Evolutionary conservation across 306 rosid species (phyloP), one percentile per base, ranked within the genome.

Genomic region (Prunus dulcis): DNA sequence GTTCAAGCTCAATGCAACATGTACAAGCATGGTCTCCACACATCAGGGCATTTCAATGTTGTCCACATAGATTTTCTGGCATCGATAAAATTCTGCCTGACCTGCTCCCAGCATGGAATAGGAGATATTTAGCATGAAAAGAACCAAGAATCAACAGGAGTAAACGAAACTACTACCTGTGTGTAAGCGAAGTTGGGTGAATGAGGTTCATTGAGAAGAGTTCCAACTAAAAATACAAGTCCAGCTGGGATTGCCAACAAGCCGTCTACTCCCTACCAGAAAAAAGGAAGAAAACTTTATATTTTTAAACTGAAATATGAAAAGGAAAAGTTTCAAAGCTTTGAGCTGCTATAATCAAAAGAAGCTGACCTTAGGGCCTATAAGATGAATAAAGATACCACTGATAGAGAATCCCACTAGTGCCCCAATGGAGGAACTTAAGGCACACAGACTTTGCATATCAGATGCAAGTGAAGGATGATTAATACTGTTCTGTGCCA

Each of bases 381-480:
- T 73, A 69, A 92, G 91, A 84, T 90, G 97, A 83, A 95, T 93
- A 67, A 88, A 86, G 84, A 95, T 74, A 27, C 98, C 98, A 52
- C 98, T 89, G 50, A 95, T 49, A 62, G 86, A 90, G 90, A 85
- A 95, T 50, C 98, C 98, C 10, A 95, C 19, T n/a, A 95, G 84
- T 43, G 92, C 86, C 43, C 98, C 98, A 27, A 95, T 65, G 27
- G 98, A 90, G 73, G 90, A 75, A 70, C 98, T 95, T 77, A 89
- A 84, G 72, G 97, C 97, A 69, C 96, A 90, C 74, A 95, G 85
- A 84, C 98, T 95, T 83, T 95, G 98, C 93, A 95, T 81, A 80
- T 95, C 97, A 52, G 98, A 69, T 17, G 97, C 98, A 58, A 90
- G 90, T 28, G 84, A 83, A 22, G 93, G 93, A 80, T 88, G 93